A percentile compares a stretch with the other conserved stretches of the same genome.
Conservation (phyloP, 352 stramenopile species). For the Elongisporangium senticosum region DNA sequence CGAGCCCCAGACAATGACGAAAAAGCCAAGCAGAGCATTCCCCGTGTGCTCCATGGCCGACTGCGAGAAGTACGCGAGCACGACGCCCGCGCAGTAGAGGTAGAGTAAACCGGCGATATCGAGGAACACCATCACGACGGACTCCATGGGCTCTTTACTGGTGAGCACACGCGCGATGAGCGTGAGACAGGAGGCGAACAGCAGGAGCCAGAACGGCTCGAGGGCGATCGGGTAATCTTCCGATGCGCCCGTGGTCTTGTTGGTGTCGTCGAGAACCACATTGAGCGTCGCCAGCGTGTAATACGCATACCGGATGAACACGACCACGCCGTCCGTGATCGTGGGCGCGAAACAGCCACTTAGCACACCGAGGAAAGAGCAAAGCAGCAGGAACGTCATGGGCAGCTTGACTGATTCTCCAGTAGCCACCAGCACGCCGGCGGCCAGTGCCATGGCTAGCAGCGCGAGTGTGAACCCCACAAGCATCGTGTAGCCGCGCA, state of each 20-base stretch:
- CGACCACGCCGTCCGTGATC: constrained; percentile 31
- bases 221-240: constrained; percentile 36
- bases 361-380: constrained; percentile 31
- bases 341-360: constrained; percentile 37
- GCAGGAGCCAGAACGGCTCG: constrained; percentile 49
- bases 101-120: constrained; percentile 51
- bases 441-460: constrained; percentile 2
- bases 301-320: constrained; percentile 41
- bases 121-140: constrained; percentile 42
- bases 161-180: constrained; percentile 41
- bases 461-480: constrained; percentile 20
- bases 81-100: constrained; percentile 29
- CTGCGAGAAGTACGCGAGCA: constrained; percentile 46
- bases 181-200: constrained; percentile 33
- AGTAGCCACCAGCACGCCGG: constrained; percentile 19
- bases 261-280: constrained; percentile 21
- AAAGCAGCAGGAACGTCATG: constrained; percentile 34
- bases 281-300: constrained; percentile 50
- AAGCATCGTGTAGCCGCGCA: constrained; percentile 20
- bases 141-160: constrained; percentile 64
- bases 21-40: constrained; percentile 35
- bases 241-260: constrained; percentile 7
- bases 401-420: constrained; percentile 18
- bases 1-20: constrained; percentile 48
- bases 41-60: constrained; percentile 17